Evolutionary conservation across 2,329 filamentous ascomycete species (phyloP), one percentile per base, ranked within the genome.

Genomic region (Claviceps purpurea): DNA sequence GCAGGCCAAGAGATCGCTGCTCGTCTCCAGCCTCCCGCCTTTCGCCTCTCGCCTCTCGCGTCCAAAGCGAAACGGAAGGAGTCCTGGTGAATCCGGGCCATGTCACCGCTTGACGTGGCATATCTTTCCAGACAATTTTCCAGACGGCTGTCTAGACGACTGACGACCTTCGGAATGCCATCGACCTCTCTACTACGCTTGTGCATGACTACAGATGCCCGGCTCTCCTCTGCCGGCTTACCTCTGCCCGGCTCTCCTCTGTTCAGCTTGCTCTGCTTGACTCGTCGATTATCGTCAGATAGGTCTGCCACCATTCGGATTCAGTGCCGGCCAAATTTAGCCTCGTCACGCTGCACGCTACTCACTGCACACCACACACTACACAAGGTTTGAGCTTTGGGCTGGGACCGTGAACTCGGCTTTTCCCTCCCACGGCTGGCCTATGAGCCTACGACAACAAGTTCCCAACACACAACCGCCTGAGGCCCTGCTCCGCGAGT

Each of bases 51-150:
- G 44, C 44, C 8, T 42, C 26, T 34, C 10, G 30, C 30, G 30
- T 34, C 30, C 30, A 20, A 51, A 54, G 49, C 52, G 49, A 54
- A 51, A 46, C 52, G 47, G 50, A 52, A 48, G 45, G 42, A 47
- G 52, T 42, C 50, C 38, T 50, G 44, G 50, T 45, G 50, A 37
- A 34, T 49, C 37, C 46, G 43, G 52, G 41, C 20, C 49, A 46
- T 46, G 52, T 30, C 49, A 34, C 40, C 38, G 41, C 52, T 49
- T 47, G 52, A 54, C 49, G 49, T 54, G 52, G 49, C 52, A 51
- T 46, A 41, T 18, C 41, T 37, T 37, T 16, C 26, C 40, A n/a
- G 2, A 44, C 11, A 30, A 50, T 30, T 18, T 50, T 38, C 18
- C 24, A 24, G 13, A 43, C 43, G 37, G 26, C 41, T 34, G 20